A percentile compares a stretch with the other conserved stretches of the same genome.
These are phyloP conservation scores for Corylus avellana DNA, from an alignment of 306 rosid genomes.

Conservation along the genomic window DNA sequence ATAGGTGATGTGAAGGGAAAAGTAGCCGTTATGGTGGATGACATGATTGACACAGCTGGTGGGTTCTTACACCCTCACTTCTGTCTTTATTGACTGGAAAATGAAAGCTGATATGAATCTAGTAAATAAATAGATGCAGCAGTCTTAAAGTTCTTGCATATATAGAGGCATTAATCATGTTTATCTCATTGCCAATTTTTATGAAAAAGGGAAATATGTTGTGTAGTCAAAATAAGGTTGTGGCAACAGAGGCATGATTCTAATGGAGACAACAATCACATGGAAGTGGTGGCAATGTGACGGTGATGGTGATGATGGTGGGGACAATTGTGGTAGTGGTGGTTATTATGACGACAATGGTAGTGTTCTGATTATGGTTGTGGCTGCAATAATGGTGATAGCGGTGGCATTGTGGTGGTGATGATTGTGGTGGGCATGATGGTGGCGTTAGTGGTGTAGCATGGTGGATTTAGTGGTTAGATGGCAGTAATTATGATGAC, in stretches of 20 bases:
- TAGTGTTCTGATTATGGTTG: background rate
- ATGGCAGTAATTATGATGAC: too few species aligned
- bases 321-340: background rate
- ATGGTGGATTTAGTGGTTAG: background rate
- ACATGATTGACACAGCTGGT: conserved; percentile 98
- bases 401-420: background rate
- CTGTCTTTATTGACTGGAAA: background rate
- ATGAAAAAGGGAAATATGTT: background rate
- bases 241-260: background rate
- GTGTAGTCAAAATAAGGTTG: background rate
- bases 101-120: background rate
- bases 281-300: background rate
- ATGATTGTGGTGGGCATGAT: background rate
- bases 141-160: background rate
- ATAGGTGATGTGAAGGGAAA: conserved; percentile 93
- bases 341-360: background rate
- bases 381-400: too few species aligned
- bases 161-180: background rate
- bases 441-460: background rate
- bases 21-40: conserved; percentile 97
- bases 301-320: background rate
- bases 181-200: background rate
- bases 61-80: conserved; percentile 26
- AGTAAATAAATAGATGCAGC: background rate
- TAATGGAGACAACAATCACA: background rate